These are phyloP conservation scores for Diaporthe sp. DNA, from an alignment of 2,329 filamentous ascomycete species.

Conservation along the genomic window DNA sequence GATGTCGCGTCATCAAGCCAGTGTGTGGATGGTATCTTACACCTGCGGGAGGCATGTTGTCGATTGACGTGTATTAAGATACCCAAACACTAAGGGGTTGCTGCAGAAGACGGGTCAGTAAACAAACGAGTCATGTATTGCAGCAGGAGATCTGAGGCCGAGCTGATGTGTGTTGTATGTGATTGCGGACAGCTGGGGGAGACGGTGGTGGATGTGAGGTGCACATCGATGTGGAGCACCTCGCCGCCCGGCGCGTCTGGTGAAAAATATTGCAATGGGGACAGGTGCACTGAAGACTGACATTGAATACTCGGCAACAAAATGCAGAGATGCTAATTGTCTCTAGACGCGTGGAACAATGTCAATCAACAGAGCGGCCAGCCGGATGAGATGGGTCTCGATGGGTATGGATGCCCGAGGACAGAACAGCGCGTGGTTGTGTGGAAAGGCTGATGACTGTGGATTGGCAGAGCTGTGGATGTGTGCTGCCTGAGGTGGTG, in stretches of 20 bases:
- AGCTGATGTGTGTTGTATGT: slow-evolving; percentile 14
- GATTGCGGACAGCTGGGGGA: slow-evolving; percentile 33
- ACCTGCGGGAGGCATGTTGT: slow-evolving; percentile 48
- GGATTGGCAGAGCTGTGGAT: slow-evolving; percentile 26
- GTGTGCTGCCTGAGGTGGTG: slow-evolving; percentile 2
- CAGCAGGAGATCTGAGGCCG: slow-evolving; percentile 23
- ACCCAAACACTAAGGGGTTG: slow-evolving; percentile 38
- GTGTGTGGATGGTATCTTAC: slow-evolving; percentile 50
- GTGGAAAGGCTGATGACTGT: slow-evolving; percentile 7
- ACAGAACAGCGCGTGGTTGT: slow-evolving; percentile 25
- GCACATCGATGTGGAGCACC: slow-evolving; percentile 37
- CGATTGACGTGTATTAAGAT: slow-evolving; percentile 37
- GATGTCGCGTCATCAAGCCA: slow-evolving; percentile 22
- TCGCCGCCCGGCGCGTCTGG: slow-evolving; percentile 35
- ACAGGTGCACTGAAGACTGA: slow-evolving; percentile 28
- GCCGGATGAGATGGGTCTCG: slow-evolving; percentile 23
- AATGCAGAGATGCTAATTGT: slow-evolving; percentile 35
- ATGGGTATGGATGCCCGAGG: slow-evolving; percentile 26
- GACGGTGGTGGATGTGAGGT: slow-evolving; percentile 29
- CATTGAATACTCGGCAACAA: slow-evolving; percentile 38
- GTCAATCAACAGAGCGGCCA: slow-evolving; percentile 30
- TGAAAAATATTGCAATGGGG: slow-evolving; percentile 38
- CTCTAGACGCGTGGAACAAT: slow-evolving; percentile 38
- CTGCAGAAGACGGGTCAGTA: slow-evolving; percentile 31
- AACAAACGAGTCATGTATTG: slow-evolving; percentile 22